Evolutionary conservation across 2,329 filamentous ascomycete genomes (phyloP), one percentile per base, ranked within the genome.

Genomic region (Xylariaceae sp.): DNA sequence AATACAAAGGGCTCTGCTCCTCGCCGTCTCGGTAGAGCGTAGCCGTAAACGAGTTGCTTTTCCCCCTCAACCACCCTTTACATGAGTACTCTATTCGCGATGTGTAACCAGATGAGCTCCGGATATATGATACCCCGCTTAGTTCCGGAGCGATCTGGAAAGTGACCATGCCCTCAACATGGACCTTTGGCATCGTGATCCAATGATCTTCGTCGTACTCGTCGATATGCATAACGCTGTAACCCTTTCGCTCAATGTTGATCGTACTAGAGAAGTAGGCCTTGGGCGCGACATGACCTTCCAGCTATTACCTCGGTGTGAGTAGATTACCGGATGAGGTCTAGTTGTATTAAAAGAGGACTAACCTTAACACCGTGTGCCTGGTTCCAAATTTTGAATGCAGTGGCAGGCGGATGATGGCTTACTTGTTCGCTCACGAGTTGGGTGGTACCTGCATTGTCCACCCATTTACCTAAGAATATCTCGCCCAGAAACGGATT

Each of bases 401-500:
- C 95, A 1, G 93, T 99, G 37, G 92, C 91, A 2, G 95, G 93
- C 50, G 93, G 93, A 72, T 99, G 95, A 74, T 98, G 93, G 74
- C 84, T 88, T 64, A 98, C 95, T 81, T 98, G 93, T 78, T 98
- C 93, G 70, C 91, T 96, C 67, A 96, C 83, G 63, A 99, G 82
- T 66, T 89, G 85, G 23, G 95, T 98, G 46, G 87, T 89, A 54
- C 93, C 93, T 50, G 86, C 85, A 45, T 85, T 82, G 70, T 96
- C 90, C 56, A 89, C 85, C 95, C 95, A 99, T 67, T 87, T 89
- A 20, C 93, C 95, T 23, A 98, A 75, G 76, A 97, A 98, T 32
- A 98, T 83, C 78, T 99, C 93, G 54, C 93, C 93, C 37, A 99
- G 77, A 77, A 99, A 98, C 0, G 95, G 95, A 71, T 99, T 98